A percentile compares a stretch with the other conserved stretches of the same genome.
These are phyloP conservation scores for Cylindrodendrum hubeiense DNA, from an alignment of 2,329 filamentous ascomycete genomes.

Conservation along the genomic window DNA sequence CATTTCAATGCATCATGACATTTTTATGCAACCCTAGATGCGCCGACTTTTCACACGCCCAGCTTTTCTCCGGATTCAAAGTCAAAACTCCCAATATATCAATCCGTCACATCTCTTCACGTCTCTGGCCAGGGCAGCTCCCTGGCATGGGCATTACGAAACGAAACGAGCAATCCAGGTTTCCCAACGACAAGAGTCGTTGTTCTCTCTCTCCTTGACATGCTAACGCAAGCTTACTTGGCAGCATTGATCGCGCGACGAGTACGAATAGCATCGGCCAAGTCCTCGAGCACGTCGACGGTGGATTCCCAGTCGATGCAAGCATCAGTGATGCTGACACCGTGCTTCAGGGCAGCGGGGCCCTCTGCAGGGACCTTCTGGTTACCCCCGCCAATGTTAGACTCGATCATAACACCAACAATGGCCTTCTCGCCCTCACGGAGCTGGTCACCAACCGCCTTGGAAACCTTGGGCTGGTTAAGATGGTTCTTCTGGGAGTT, in stretches of 20 bases:
- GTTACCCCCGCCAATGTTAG: constrained; percentile 92
- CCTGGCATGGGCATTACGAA: constrained; percentile 14
- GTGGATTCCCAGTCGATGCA: constrained; percentile 96
- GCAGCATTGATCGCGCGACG: constrained; percentile 69
- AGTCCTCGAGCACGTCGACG: constrained; percentile 82
- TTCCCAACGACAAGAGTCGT: constrained; percentile 7
- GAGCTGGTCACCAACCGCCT: constrained; percentile 85
- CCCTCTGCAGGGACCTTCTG: constrained; percentile 91
- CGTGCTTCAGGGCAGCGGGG: constrained; percentile 82
- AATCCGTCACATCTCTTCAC: constrained; percentile 14
- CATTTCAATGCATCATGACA: constrained; percentile 37
- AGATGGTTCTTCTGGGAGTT: constrained; percentile 98
- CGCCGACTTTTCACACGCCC: constrained; percentile 37
- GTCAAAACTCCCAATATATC: constrained; percentile 40
- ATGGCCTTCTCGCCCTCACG: constrained; percentile 88
- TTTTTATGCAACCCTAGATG: constrained; percentile 44
- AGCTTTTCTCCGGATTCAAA: constrained; percentile 36
- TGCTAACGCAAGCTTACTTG: constrained; percentile 48
- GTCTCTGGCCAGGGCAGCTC: constrained; percentile 12
- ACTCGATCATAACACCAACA: constrained; percentile 98
- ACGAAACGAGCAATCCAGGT: constrained; percentile 22
- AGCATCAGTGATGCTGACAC: constrained; percentile 94
- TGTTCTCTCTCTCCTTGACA: constrained; percentile 31
- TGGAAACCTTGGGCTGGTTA: constrained; percentile 95
- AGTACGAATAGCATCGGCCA: constrained; percentile 85